Evolutionary conservation across 2,329 filamentous ascomycete species (phyloP), one percentile per base, ranked within the genome.

Genomic region (Colletotrichum gloeosporioides): DNA sequence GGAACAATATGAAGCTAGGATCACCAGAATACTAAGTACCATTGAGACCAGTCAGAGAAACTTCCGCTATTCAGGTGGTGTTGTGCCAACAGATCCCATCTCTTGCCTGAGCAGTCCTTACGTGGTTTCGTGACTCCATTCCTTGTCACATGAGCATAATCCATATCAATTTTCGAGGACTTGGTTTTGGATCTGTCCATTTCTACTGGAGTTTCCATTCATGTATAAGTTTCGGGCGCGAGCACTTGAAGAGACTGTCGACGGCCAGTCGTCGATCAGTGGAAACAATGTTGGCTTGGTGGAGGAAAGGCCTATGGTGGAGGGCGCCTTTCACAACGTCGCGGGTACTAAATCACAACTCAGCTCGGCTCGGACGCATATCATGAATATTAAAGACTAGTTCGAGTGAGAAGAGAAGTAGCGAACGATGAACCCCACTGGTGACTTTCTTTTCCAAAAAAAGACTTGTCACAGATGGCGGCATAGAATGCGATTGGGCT

Each of bases 171-270:
- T n/a, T n/a, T n/a, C n/a, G 12, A n/a, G 44, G 10, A 49, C 6
- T 22, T 22, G n/a, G 10, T 18, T 49, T 22, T 44, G 1, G 44
- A 10, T 49, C 44, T 49, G 0, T 49, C 44, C 44, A 22, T 49
- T 2, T 2, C 18, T 49, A n/a, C 18, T 10, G 6, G 44, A 49
- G 6, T n/a, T 49, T 49, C 44, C 13, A 3, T n/a, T 22, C n/a
- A 2, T n/a, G 13, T 4, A 12, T 13, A 0, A 49, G 22, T 7
- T 9, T 49, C 44, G 13, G 18, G 6, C 18, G n/a, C 8, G 39
- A 0, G 8, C 6, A 44, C n/a, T 0, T 44, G 39, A 18, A n/a
- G 8, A n/a, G 18, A 0, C 8, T 10, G 8, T 44, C 39, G n/a
- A 44, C 6, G 8, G 16, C 10, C 8, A 18, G 36, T 39, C 39